phyloP scores from a whole-genome alignment of 257 asterid genomes.

The Anisodus tanguticus region DNA sequence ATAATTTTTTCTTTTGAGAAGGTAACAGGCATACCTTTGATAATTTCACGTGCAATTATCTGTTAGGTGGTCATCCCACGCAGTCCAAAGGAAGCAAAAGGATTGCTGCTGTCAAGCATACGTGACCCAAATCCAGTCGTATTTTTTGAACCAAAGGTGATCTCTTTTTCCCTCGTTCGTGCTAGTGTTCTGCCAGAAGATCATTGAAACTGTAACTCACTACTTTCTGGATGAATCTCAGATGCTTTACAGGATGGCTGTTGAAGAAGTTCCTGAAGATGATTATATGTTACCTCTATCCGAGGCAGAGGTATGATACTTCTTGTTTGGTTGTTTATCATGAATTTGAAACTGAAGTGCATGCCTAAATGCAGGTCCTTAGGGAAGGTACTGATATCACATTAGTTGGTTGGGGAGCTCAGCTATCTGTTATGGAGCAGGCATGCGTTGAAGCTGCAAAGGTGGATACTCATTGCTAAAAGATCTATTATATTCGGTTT shows the following conservation, averaged over 20 bases:
- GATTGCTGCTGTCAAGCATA: slow-evolving; percentile 75
- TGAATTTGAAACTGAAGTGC: slow-evolving; percentile 20
- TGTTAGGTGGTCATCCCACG: slow-evolving; percentile 94
- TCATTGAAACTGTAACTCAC: slow-evolving; percentile 5
- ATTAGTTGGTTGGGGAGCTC: slow-evolving; percentile 99
- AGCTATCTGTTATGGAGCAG: slow-evolving; percentile 81
- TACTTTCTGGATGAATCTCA: slow-evolving; percentile 37
- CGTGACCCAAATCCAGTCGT: slow-evolving; percentile 95
- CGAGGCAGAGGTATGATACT: slow-evolving; percentile 82
- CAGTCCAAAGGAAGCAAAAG: slow-evolving; percentile 94
- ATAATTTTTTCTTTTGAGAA: background rate
- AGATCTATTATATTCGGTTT: background rate
- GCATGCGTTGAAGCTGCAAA: slow-evolving; percentile 91
- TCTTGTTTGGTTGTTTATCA: slow-evolving; percentile 22
- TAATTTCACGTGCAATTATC: slow-evolving; percentile 1
- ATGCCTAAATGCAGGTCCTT: slow-evolving; percentile 66
- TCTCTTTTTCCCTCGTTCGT: background rate
- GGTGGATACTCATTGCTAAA: slow-evolving; percentile 43
- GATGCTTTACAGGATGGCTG: slow-evolving; percentile 97
- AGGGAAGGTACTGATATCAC: slow-evolving; percentile 94
- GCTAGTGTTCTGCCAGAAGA: slow-evolving; percentile 20
- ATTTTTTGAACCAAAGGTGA: slow-evolving; percentile 95
- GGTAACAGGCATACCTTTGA: background rate
- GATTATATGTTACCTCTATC: slow-evolving; percentile 93
- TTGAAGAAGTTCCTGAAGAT: slow-evolving; percentile 88